These are phyloP conservation scores for Deinandra increscens DNA, from an alignment of 129 eudicot species.

Conservation along the genomic window DNA sequence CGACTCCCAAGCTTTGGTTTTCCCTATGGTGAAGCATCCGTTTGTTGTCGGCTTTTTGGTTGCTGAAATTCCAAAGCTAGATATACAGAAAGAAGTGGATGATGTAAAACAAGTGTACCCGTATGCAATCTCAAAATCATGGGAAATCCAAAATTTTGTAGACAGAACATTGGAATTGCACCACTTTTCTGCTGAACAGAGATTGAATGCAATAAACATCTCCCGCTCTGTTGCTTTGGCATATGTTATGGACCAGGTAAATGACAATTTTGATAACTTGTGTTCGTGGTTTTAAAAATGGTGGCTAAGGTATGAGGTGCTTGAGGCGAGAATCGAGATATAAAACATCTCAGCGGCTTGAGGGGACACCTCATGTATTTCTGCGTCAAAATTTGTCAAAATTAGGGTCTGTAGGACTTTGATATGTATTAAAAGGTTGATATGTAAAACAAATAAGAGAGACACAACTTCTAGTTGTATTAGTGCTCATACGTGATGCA, in stretches of 20 bases:
- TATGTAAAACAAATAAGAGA: no score
- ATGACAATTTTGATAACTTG: conserved; percentile 6
- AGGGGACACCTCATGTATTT: no score
- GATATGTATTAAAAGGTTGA: no score
- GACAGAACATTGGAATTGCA: conserved; percentile 48
- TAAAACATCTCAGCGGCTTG: no score
- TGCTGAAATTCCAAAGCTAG: conserved; percentile 79
- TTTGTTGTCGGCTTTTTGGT: conserved; percentile 96
- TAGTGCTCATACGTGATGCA: no score
- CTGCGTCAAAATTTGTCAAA: no score
- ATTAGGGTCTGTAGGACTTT: no score
- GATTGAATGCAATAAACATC: conserved; percentile 70
- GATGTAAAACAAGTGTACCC: conserved; percentile 56
- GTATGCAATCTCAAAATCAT: conserved; percentile 45
- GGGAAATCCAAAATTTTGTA: conserved; percentile 47
- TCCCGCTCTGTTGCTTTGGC: conserved; percentile 94
- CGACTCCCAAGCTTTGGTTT: conserved; percentile 76
- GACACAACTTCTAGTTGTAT: no score
- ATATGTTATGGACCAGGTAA: conserved; percentile 99
- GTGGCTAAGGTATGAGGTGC: no score
- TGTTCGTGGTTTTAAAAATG: neutral
- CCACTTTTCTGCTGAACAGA: conserved; percentile 71
- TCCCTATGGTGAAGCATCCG: conserved; percentile 95
- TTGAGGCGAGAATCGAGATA: no score
- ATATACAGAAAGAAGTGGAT: conserved; percentile 36